Evolutionary conservation across 2,329 filamentous ascomycete species (phyloP).

Genomic region (Mycogone perniciosa): DNA sequence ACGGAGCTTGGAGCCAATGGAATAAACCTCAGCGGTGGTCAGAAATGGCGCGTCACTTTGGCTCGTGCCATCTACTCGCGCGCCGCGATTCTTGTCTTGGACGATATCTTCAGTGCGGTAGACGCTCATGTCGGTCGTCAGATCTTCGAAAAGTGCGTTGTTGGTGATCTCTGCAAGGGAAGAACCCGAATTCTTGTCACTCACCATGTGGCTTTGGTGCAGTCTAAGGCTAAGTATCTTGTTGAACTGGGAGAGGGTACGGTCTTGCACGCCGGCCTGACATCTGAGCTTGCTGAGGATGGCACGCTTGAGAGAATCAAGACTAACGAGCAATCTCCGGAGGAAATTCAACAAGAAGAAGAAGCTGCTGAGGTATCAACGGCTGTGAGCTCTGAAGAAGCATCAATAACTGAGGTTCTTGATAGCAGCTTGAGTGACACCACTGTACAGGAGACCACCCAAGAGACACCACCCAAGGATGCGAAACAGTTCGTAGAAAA

Average conservation of each 20-base stretch:
- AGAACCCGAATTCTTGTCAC: slow-evolving; percentile 75
- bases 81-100: slow-evolving; percentile 68
- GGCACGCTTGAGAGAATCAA: slow-evolving; percentile 52
- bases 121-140: slow-evolving; percentile 76
- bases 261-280: slow-evolving; percentile 56
- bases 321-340: slow-evolving; percentile 44
- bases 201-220: slow-evolving; percentile 67
- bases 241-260: slow-evolving; percentile 66
- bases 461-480: slow-evolving; percentile 27
- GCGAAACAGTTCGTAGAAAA: slow-evolving; percentile 71
- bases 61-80: slow-evolving; percentile 75
- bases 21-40: slow-evolving; percentile 76
- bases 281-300: slow-evolving; percentile 56
- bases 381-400: slow-evolving; percentile 49
- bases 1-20: slow-evolving; percentile 82
- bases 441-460: slow-evolving; percentile 39
- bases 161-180: slow-evolving; percentile 60
- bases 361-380: slow-evolving; percentile 37
- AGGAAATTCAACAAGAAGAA: slow-evolving; percentile 41
- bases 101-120: slow-evolving; percentile 79
- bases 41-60: slow-evolving; percentile 76
- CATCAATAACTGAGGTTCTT: slow-evolving; percentile 36
- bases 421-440: slow-evolving; percentile 32
- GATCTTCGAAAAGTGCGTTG: slow-evolving; percentile 70
- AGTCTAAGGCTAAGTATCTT: slow-evolving; percentile 65